Percentiles rank a stretch among this genome's conserved stretches.
Evolutionary conservation across 192 early-diverging fungal genomes (phyloP).

Genomic region (Powellomyces hirtus): DNA sequence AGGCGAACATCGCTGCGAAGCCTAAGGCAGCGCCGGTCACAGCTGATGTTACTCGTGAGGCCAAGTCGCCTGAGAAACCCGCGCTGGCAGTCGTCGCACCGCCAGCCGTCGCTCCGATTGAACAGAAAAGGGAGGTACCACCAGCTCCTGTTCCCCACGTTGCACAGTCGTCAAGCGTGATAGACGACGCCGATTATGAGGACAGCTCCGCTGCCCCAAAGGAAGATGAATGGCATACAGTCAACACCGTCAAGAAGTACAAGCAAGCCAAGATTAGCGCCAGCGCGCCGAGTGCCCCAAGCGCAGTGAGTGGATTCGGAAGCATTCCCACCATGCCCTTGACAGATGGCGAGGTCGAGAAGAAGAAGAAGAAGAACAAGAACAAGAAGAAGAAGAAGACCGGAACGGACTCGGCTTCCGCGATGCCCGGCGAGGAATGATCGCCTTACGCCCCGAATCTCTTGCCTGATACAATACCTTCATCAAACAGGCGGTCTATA

Average conservation of each 20-base stretch:
- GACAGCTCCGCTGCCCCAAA: not conserved
- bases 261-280: slow-evolving; percentile 29
- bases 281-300: not conserved
- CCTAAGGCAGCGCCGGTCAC: slow-evolving; percentile 2
- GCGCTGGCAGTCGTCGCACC: not conserved
- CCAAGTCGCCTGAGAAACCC: not conserved
- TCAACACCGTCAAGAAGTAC: slow-evolving; percentile 34
- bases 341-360: slow-evolving; percentile 19
- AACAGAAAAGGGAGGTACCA: not conserved
- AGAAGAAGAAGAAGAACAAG: slow-evolving; percentile 50
- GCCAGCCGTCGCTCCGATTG: not conserved
- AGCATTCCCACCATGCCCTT: slow-evolving; percentile 5
- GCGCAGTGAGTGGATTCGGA: not conserved
- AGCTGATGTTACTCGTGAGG: not conserved
- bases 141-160: not conserved
- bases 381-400: slow-evolving; percentile 42
- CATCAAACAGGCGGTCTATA: too few relatives aligned
- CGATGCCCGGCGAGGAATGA: slow-evolving; percentile 18
- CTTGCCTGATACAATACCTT: too few relatives aligned
- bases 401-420: not conserved
- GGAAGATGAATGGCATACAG: slow-evolving; percentile 41
- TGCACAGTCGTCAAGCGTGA: not conserved
- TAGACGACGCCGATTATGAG: not conserved
- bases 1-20: not conserved
- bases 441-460: too few relatives aligned